These are phyloP conservation scores for Lophiostoma macrostomum DNA, from an alignment of 495 filamentous ascomycete species.

Conservation along the genomic window DNA sequence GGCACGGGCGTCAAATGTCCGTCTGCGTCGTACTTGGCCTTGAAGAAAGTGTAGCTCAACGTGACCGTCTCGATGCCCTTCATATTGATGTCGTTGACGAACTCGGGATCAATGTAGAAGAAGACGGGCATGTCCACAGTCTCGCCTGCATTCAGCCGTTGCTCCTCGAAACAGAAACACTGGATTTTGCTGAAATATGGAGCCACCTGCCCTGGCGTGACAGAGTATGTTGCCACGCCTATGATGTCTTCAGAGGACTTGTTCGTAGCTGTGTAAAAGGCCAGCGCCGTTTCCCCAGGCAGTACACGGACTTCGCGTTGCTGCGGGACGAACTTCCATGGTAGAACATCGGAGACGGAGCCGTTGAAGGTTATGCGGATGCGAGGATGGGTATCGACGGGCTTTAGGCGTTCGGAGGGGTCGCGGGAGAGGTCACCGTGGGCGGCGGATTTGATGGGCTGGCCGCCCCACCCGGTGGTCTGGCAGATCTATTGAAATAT, in stretches of 20 bases:
- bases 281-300: conserved; percentile 93
- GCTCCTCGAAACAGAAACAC: conserved; percentile 98
- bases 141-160: conserved; percentile 91
- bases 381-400: conserved; percentile 75
- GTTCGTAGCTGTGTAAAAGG: conserved; percentile 98
- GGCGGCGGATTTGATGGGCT: conserved; percentile 76
- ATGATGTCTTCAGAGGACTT: conserved; percentile 86
- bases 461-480: conserved; percentile 92
- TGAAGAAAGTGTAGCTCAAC: conserved; percentile 97
- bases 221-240: conserved; percentile 95
- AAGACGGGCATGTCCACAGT: conserved; percentile 99
- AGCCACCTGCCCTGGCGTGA: conserved; percentile 91
- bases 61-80: conserved; percentile 91
- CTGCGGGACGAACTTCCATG: conserved; percentile 96
- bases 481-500: conserved; percentile 72
- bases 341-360: conserved; percentile 88
- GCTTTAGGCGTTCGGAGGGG: conserved; percentile 67
- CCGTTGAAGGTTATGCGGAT: conserved; percentile 95
- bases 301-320: conserved; percentile 94
- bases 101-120: conserved; percentile 97
- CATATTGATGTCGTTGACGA: conserved; percentile 89
- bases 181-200: conserved; percentile 99
- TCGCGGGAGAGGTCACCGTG: conserved; percentile 62
- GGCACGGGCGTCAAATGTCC: conserved; percentile 43
- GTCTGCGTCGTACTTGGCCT: conserved; percentile 45